Evolutionary conservation across 78 protist genomes (phyloP), one percentile per base, ranked within the genome.

Genomic region (Dictyostelium capitatum): DNA sequence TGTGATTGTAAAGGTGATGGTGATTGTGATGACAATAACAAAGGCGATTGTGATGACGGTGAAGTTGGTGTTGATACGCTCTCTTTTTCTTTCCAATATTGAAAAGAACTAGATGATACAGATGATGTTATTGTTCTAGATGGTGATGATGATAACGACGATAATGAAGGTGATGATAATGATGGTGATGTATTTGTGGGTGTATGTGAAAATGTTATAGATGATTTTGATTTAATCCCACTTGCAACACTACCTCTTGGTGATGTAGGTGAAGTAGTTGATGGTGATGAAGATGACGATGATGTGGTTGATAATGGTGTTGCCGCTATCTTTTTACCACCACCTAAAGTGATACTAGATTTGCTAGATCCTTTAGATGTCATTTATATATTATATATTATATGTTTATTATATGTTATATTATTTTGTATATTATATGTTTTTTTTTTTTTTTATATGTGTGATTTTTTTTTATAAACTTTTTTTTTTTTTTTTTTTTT

Each of bases 31-130:
- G 59, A 62, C 37, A 3, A 37, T 62, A 10, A 43, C 79, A 12
- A 37, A 37, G 84, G 84, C n/a, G 85, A n/a, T 56, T 14, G 7
- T 50, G 81, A 7, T 41, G 37, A 43, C 0, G 77, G 48, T 15
- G 51, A 64, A 8, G 81, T 6, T 5, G 69, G 81, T 30, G 82
- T 41, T 19, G 59, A n/a, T 15, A 59, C 32, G 2, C 70, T 23
- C 20, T 84, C 92, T 28, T 59, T 75, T 75, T 84, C 75, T 46
- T 84, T 84, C 92, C 92, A 84, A 74, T 84, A 84, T n/a, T 51
- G 75, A 19, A 84, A 84, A 74, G 92, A 74, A 81, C 57, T 59
- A n/a, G 79, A 65, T 17, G 83, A 79, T 51, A 43, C 51, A 41
- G 83, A 54, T 51, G 70, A 32, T 41, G 59, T 51, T 20, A 79